A percentile compares a stretch with the other conserved stretches of the same genome.
Evolutionary conservation across 345 rosid genomes (phyloP).

Genomic region (Eucalyptus virginea): DNA sequence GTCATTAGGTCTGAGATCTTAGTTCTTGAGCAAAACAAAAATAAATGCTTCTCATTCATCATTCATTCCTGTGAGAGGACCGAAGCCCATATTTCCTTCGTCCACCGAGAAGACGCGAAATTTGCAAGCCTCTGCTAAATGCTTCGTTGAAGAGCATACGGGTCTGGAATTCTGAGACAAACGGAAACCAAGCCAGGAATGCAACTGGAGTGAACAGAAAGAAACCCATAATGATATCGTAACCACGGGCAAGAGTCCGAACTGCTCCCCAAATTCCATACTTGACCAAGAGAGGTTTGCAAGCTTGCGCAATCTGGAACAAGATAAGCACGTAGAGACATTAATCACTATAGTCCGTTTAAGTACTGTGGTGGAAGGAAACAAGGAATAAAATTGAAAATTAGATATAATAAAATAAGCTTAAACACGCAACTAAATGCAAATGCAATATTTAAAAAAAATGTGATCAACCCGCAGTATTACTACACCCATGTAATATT

Average conservation of each 20-base stretch:
- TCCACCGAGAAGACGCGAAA: conserved; percentile 90
- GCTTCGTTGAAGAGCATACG: conserved; percentile 99
- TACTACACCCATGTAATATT: neutral
- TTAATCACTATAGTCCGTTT: neutral
- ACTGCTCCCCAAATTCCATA: conserved; percentile 89
- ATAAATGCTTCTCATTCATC: neutral
- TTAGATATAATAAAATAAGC: neutral
- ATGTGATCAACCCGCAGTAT: neutral
- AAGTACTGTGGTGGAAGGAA: neutral
- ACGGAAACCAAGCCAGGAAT: conserved; percentile 96
- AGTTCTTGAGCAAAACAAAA: neutral
- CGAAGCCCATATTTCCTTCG: conserved; percentile 72
- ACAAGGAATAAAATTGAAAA: too few species aligned
- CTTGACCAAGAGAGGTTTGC: conserved; percentile 53
- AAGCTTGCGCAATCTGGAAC: conserved; percentile 83
- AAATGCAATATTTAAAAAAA: neutral
- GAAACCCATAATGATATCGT: conserved; percentile 86
- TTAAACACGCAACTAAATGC: neutral
- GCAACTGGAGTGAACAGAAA: conserved; percentile 92
- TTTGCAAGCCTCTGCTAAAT: conserved; percentile 95
- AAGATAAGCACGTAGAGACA: neutral
- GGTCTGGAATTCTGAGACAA: conserved; percentile 91
- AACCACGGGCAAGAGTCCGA: conserved; percentile 85
- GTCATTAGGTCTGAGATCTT: too few species aligned
- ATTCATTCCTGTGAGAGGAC: conserved; percentile 72